Percentiles rank a stretch among this genome's conserved stretches.
These are phyloP conservation scores for Colletotrichum lindemuthianum DNA, from an alignment of 2,329 filamentous ascomycete species.

Conservation along the genomic window DNA sequence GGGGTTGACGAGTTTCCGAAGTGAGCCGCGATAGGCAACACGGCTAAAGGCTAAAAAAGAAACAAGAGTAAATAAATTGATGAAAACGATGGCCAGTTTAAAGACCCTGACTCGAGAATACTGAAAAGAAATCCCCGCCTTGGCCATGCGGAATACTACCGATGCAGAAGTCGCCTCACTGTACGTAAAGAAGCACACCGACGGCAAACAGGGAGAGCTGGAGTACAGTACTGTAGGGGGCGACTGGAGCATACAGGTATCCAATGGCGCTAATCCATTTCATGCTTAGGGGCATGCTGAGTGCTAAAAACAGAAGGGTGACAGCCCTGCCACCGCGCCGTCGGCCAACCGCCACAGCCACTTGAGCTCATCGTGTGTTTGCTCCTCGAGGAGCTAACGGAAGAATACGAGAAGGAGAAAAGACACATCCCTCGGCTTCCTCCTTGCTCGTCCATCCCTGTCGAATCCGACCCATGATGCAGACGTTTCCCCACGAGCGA, in stretches of 20 bases:
- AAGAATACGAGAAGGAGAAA: conserved; percentile 27
- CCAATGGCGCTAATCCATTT: conserved; percentile 11
- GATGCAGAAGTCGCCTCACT: no score
- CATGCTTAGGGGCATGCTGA: not conserved
- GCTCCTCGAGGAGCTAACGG: no score
- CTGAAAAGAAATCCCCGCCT: no score
- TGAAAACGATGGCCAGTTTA: no score
- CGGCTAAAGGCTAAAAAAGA: no score
- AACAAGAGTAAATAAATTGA: no score
- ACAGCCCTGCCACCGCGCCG: conserved; percentile 7
- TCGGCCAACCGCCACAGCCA: conserved; percentile 7
- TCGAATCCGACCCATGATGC: not conserved
- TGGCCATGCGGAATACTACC: no score
- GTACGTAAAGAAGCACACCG: not conserved
- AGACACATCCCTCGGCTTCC: conserved; percentile 12
- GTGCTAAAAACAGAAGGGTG: conserved; percentile 31
- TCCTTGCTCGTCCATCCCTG: not conserved
- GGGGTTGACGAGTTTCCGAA: no score
- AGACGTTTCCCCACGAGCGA: conserved; percentile 23
- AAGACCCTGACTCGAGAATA: no score
- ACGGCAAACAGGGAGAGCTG: not conserved
- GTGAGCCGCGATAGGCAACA: no score
- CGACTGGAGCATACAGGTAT: conserved; percentile 17
- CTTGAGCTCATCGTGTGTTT: conserved; percentile 7
- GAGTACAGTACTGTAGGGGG: not conserved